Conservation (phyloP, 345 rosid species). For the Microcos paniculata region DNA sequence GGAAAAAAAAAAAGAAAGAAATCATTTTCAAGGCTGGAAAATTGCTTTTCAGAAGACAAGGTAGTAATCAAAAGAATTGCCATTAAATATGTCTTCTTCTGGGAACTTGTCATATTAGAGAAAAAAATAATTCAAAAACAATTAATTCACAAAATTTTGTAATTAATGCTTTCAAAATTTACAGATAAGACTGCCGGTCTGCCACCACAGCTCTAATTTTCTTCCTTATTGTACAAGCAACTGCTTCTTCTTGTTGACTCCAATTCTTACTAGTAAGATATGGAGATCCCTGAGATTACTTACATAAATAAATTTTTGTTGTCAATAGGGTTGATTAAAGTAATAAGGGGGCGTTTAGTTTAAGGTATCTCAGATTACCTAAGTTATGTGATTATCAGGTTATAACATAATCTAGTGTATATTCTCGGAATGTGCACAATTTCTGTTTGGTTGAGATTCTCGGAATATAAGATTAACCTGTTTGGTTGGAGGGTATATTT, state of each 20-base stretch:
- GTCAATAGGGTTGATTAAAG: too few species aligned
- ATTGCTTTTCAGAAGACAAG: background rate
- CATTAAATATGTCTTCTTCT: background rate
- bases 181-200: background rate
- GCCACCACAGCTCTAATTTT: background rate
- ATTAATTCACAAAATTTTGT: background rate
- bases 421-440: too few species aligned
- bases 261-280: background rate
- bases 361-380: too few species aligned
- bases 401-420: too few species aligned
- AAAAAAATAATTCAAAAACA: background rate
- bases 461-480: too few species aligned
- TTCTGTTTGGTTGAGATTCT: too few species aligned
- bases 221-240: background rate
- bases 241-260: background rate
- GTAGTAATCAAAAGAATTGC: background rate
- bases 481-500: too few species aligned
- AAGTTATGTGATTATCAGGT: too few species aligned
- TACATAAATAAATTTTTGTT: too few species aligned
- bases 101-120: background rate
- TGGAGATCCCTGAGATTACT: too few species aligned
- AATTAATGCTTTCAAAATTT: background rate
- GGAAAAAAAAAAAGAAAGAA: background rate
- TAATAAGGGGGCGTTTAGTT: too few species aligned
- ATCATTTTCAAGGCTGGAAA: background rate